Conservation (phyloP, 2,329 filamentous ascomycete genomes). For the Moelleriella libera region DNA sequence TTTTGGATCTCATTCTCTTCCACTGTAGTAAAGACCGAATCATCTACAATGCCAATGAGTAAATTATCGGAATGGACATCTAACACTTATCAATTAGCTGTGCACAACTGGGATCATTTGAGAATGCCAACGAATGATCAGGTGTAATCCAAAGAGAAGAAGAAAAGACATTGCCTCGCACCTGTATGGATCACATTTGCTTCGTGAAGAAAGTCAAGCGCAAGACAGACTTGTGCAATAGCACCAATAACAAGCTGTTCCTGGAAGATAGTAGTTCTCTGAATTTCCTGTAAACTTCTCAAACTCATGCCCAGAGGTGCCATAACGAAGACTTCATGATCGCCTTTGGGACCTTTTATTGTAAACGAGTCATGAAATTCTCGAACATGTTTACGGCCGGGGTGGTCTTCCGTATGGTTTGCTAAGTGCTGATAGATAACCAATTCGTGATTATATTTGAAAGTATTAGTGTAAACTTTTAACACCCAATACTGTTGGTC, state of each 20-base stretch:
- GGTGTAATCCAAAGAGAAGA: background rate
- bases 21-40: slow-evolving; percentile 13
- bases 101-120: background rate
- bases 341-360: slow-evolving; percentile 14
- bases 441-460: slow-evolving; percentile 15
- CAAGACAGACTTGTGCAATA: slow-evolving; percentile 11
- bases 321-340: slow-evolving; percentile 20
- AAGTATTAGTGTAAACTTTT: slow-evolving; percentile 18
- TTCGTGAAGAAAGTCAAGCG: slow-evolving; percentile 12
- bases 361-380: slow-evolving; percentile 20
- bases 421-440: slow-evolving; percentile 14
- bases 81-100: slow-evolving; percentile 6
- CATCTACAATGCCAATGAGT: slow-evolving; percentile 16
- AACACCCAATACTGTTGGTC: slow-evolving; percentile 13
- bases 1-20: slow-evolving; percentile 16
- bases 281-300: slow-evolving; percentile 16
- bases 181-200: slow-evolving; percentile 14
- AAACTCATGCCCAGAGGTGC: slow-evolving; percentile 22
- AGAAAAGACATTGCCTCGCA: slow-evolving; percentile 1
- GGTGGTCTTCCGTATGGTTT: slow-evolving; percentile 9
- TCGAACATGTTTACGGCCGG: slow-evolving; percentile 16
- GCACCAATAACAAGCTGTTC: slow-evolving; percentile 10
- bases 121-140: background rate
- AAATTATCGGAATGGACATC: slow-evolving; percentile 22
- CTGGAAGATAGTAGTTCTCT: slow-evolving; percentile 12